A percentile compares a stretch with the other conserved stretches of the same genome.
These are phyloP conservation scores for Multifurca ochricompacta DNA, from an alignment of 768 basidiomycete genomes.

Conservation along the genomic window DNA sequence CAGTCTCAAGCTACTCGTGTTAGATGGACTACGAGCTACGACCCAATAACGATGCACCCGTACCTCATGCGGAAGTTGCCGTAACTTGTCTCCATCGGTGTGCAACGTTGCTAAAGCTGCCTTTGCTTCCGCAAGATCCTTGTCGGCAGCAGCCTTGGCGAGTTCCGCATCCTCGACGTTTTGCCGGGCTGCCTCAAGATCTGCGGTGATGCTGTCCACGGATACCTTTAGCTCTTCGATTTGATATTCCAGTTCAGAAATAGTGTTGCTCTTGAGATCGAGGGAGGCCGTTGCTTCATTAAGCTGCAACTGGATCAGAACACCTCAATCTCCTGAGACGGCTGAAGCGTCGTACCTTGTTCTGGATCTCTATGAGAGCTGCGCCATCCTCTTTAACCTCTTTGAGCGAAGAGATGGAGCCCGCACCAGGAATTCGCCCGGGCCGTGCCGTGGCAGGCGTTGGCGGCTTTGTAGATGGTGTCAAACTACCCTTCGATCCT, in stretches of 20 bases:
- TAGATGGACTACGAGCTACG: background rate
- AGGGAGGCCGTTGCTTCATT: slow-evolving; percentile 48
- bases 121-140: slow-evolving; percentile 38
- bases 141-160: slow-evolving; percentile 42
- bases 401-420: slow-evolving; percentile 67
- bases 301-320: slow-evolving; percentile 37
- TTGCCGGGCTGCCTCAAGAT: slow-evolving; percentile 40
- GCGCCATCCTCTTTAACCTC: slow-evolving; percentile 61
- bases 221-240: slow-evolving; percentile 42
- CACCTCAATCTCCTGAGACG: background rate
- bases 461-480: slow-evolving; percentile 30
- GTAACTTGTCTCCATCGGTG: slow-evolving; percentile 29
- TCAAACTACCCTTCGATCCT: slow-evolving; percentile 23
- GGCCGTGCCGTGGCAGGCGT: slow-evolving; percentile 32
- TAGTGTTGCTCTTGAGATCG: slow-evolving; percentile 41
- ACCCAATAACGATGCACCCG: slow-evolving; percentile 19
- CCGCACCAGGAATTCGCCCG: slow-evolving; percentile 36
- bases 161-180: slow-evolving; percentile 40
- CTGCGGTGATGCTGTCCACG: slow-evolving; percentile 39
- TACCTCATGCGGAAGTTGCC: slow-evolving; percentile 46
- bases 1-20: slow-evolving; percentile 41
- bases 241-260: slow-evolving; percentile 47
- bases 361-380: slow-evolving; percentile 48
- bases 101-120: slow-evolving; percentile 35
- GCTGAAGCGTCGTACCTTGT: slow-evolving; percentile 37